These are phyloP conservation scores for Lanmaoa rubissima DNA, from an alignment of 768 basidiomycete genomes.

Conservation along the genomic window DNA sequence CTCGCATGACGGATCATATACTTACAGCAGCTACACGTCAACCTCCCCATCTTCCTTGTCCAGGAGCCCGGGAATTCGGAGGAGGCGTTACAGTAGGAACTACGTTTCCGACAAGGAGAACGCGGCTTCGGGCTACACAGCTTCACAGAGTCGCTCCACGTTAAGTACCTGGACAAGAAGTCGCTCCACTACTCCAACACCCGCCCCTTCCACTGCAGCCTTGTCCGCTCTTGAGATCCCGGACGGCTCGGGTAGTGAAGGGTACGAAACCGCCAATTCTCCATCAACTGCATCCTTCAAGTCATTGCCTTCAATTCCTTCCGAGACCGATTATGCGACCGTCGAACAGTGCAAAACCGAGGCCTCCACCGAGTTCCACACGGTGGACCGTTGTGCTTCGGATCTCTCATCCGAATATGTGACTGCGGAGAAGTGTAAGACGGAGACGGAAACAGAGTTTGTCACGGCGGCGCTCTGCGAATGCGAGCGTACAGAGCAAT, in stretches of 20 bases:
- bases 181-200: conserved; percentile 31
- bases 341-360: conserved; percentile 44
- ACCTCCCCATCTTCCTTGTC: conserved; percentile 56
- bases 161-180: conserved; percentile 35
- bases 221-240: conserved; percentile 32
- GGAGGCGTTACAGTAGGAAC: conserved; percentile 43
- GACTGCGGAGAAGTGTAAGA: conserved; percentile 48
- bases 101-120: conserved; percentile 60
- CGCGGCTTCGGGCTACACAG: conserved; percentile 32
- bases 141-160: conserved; percentile 35
- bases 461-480: conserved; percentile 46
- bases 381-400: conserved; percentile 43
- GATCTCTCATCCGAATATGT: conserved; percentile 47
- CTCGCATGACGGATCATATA: conserved; percentile 43
- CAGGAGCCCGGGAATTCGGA: conserved; percentile 55
- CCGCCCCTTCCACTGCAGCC: conserved; percentile 29
- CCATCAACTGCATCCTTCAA: conserved; percentile 52
- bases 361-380: conserved; percentile 45
- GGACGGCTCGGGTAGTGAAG: conserved; percentile 45
- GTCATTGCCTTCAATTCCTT: conserved; percentile 61
- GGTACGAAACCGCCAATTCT: conserved; percentile 45
- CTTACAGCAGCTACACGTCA: conserved; percentile 33
- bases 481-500: conserved; percentile 30
- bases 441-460: conserved; percentile 44
- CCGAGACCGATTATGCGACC: conserved; percentile 45